Conservation (phyloP, 2,329 filamentous ascomycete species). For the Sclerotinia trifoliorum region DNA sequence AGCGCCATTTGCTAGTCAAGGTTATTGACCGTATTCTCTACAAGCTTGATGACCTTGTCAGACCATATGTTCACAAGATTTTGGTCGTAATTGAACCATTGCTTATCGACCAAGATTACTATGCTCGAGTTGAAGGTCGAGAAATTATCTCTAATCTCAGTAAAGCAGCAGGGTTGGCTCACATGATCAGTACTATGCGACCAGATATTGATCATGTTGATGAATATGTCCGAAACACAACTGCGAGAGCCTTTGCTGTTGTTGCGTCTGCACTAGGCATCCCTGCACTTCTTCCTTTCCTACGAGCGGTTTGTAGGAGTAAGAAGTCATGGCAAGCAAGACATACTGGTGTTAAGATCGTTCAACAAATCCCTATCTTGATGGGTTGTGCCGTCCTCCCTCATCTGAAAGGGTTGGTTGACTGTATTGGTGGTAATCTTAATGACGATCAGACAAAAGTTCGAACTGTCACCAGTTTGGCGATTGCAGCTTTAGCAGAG, state of each 20-base stretch:
- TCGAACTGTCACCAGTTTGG: slow-evolving; percentile 89
- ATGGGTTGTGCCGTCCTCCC: slow-evolving; percentile 98
- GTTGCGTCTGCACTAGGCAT: slow-evolving; percentile 96
- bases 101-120: slow-evolving; percentile 98
- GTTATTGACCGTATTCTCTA: slow-evolving; percentile 98
- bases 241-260: slow-evolving; percentile 92
- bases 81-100: slow-evolving; percentile 98
- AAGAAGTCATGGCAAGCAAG: slow-evolving; percentile 99
- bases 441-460: slow-evolving; percentile 99
- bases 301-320: slow-evolving; percentile 91
- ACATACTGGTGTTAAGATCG: slow-evolving; percentile 98
- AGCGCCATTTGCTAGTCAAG: slow-evolving; percentile 96
- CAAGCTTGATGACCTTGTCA: slow-evolving; percentile 94
- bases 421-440: slow-evolving; percentile 92
- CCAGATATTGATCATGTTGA: slow-evolving; percentile 98
- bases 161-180: slow-evolving; percentile 93
- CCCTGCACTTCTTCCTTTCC: slow-evolving; percentile 88
- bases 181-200: slow-evolving; percentile 99
- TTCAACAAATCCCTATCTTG: slow-evolving; percentile 96
- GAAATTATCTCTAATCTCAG: slow-evolving; percentile 98
- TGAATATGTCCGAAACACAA: slow-evolving; percentile 97
- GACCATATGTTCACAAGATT: slow-evolving; percentile 97
- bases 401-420: slow-evolving; percentile 91
- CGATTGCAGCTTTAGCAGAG: slow-evolving; percentile 91
- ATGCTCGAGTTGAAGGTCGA: slow-evolving; percentile 94